Evolutionary conservation across 306 rosid species (phyloP).

Genomic region (Senna tora): DNA sequence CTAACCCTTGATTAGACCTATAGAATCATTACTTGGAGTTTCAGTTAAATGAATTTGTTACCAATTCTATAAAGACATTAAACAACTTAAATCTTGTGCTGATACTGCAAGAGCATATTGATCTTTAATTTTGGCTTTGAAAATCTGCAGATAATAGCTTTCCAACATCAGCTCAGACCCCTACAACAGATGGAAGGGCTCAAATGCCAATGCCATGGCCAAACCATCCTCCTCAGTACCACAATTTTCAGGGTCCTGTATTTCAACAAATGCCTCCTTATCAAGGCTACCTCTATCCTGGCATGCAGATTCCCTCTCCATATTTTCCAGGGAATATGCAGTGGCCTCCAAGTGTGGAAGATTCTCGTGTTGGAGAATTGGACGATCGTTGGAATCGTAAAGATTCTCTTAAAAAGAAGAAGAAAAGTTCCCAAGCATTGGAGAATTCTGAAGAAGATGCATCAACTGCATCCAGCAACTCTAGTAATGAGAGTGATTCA

Average conservation of each 20-base stretch:
- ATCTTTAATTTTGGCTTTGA: slow-evolving; percentile 23
- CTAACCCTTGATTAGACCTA: background rate
- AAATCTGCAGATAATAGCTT: slow-evolving; percentile 58
- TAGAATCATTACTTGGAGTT: slow-evolving; percentile 8
- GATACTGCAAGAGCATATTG: background rate
- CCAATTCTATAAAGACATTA: background rate
- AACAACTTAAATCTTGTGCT: slow-evolving; percentile 32
- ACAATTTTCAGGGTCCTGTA: slow-evolving; percentile 81
- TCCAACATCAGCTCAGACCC: slow-evolving; percentile 54
- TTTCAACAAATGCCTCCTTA: slow-evolving; percentile 83
- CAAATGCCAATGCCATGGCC: slow-evolving; percentile 79
- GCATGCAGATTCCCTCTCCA: slow-evolving; percentile 84
- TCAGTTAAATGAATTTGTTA: slow-evolving; percentile 4
- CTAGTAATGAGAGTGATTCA: slow-evolving; percentile 70
- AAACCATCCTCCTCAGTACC: slow-evolving; percentile 75
- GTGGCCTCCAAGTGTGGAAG: slow-evolving; percentile 80
- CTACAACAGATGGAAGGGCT: slow-evolving; percentile 63
- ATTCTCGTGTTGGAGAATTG: slow-evolving; percentile 53
- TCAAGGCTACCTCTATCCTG: slow-evolving; percentile 79
- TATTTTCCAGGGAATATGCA: slow-evolving; percentile 84
- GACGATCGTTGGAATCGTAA: slow-evolving; percentile 49
- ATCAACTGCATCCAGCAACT: slow-evolving; percentile 54
- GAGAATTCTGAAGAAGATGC: slow-evolving; percentile 66
- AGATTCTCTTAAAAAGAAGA: slow-evolving; percentile 64
- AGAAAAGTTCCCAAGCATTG: slow-evolving; percentile 57